Evolutionary conservation across 2,329 filamentous ascomycete species (phyloP).

Genomic region (Colletotrichum graminicola): DNA sequence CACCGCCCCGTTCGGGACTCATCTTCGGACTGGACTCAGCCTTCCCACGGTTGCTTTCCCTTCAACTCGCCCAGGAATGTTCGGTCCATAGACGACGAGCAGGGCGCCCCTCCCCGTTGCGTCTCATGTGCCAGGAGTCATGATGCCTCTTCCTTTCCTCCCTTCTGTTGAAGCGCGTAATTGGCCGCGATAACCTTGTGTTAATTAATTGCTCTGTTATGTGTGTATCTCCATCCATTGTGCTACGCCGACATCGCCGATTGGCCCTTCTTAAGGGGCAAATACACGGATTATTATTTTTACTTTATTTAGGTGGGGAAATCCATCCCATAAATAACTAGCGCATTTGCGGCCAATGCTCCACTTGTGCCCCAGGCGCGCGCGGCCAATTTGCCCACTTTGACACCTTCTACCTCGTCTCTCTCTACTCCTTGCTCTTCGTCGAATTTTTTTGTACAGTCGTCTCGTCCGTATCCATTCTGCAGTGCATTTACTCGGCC

Average conservation of each 20-base stretch:
- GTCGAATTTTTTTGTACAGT: neutral
- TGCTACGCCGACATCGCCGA: too few relatives aligned
- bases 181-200: too few relatives aligned
- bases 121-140: neutral
- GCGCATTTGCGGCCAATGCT: too few relatives aligned
- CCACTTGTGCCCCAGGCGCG: too few relatives aligned
- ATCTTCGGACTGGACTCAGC: constrained; percentile 11
- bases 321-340: too few relatives aligned
- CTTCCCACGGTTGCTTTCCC: neutral
- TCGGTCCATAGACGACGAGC: neutral
- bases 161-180: too few relatives aligned
- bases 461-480: neutral
- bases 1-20: neutral
- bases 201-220: too few relatives aligned
- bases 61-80: constrained; percentile 7
- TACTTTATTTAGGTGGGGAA: too few relatives aligned
- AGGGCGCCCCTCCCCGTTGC: neutral
- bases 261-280: too few relatives aligned
- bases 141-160: neutral
- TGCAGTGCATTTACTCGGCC: neutral
- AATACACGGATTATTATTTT: too few relatives aligned
- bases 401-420: neutral
- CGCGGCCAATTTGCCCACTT: too few relatives aligned
- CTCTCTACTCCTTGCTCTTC: neutral
- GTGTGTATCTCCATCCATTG: too few relatives aligned